phyloP scores from a whole-genome alignment of 495 filamentous ascomycete species.

The Penicillium coprophilum region DNA sequence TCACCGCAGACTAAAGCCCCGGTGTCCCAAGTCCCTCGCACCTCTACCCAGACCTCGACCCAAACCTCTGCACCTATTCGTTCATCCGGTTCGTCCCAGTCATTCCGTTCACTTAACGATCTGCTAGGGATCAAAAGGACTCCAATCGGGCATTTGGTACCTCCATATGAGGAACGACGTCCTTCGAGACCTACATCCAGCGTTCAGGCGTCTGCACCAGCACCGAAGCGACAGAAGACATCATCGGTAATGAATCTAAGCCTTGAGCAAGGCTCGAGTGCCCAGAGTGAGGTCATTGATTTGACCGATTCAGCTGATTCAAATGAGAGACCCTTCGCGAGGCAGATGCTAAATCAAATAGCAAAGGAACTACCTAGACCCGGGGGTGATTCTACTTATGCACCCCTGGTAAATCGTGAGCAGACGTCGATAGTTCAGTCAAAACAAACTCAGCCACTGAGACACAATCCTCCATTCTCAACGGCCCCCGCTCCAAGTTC shows the following conservation, averaged over 20 bases:
- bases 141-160: slow-evolving; percentile 44
- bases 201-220: slow-evolving; percentile 24
- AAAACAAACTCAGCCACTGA: slow-evolving; percentile 2
- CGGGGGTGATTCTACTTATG: neutral
- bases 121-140: slow-evolving; percentile 57
- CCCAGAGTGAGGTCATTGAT: slow-evolving; percentile 23
- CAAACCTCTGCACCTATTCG: slow-evolving; percentile 24
- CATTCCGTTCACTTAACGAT: slow-evolving; percentile 55
- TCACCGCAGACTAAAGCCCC: slow-evolving; percentile 26
- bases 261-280: slow-evolving; percentile 3
- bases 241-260: slow-evolving; percentile 8
- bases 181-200: slow-evolving; percentile 4
- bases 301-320: slow-evolving; percentile 14
- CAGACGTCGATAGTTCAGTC: slow-evolving; percentile 1
- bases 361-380: neutral
- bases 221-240: slow-evolving; percentile 51
- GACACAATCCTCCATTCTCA: neutral
- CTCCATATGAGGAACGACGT: slow-evolving; percentile 51
- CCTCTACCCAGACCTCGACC: neutral
- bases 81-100: slow-evolving; percentile 31
- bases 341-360: neutral
- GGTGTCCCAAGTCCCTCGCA: slow-evolving; percentile 16
- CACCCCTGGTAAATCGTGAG: neutral
- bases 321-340: neutral
- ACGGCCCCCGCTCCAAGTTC: neutral